These are phyloP conservation scores for Paramyrothecium sp. DNA, from an alignment of 2,329 filamentous ascomycete species.

Conservation along the genomic window DNA sequence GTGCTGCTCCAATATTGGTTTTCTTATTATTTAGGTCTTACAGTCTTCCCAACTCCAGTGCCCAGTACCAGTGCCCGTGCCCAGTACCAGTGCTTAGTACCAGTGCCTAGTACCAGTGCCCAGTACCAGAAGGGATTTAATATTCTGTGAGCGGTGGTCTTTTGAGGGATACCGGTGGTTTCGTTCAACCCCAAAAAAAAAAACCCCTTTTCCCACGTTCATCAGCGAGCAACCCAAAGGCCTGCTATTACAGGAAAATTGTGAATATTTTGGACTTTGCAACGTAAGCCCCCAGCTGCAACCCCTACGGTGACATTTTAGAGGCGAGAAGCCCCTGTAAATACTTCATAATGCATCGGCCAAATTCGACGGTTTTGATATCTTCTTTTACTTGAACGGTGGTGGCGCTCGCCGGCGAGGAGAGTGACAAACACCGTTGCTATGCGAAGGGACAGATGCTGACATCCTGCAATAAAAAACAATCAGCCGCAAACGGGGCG, in stretches of 20 bases:
- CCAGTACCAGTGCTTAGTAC: no score
- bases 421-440: not conserved
- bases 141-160: no score
- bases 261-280: not conserved
- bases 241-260: not conserved
- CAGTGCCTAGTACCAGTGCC: no score
- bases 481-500: not conserved
- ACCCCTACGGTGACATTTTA: not conserved
- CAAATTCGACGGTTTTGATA: not conserved
- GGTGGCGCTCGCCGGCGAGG: not conserved
- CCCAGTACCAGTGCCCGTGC: no score
- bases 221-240: not conserved
- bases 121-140: no score
- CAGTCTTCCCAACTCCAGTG: no score
- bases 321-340: not conserved
- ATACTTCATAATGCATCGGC: not conserved
- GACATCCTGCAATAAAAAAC: not conserved
- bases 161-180: no score
- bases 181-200: no score
- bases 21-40: not conserved
- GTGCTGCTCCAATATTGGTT: not conserved
- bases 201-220: not conserved
- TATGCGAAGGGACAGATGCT: not conserved
- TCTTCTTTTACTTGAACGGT: not conserved
- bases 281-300: not conserved